Conservation (phyloP, 225 moss, liverwort and hornwort genomes). For the Rhytidiadelphus loreus region DNA sequence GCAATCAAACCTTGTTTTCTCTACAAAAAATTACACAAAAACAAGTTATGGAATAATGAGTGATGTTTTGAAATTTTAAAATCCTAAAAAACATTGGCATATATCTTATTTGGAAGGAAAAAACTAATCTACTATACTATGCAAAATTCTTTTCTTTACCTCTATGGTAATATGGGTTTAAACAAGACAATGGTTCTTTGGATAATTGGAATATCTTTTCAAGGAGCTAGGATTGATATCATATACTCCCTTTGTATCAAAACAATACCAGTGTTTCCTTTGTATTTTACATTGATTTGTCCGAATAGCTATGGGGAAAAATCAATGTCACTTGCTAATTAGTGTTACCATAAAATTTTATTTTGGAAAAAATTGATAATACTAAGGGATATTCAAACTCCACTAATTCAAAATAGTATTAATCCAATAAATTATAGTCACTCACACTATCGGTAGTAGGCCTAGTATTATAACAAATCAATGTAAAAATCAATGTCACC, state of each 20-base stretch:
- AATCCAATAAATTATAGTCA: accelerated
- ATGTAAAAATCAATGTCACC: no score
- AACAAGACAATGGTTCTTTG: neutral
- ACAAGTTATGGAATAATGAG: accelerated
- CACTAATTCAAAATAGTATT: neutral
- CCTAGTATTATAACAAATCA: no score
- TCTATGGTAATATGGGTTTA: neutral
- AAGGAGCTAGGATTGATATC: neutral
- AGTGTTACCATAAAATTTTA: neutral
- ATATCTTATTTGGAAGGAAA: no score
- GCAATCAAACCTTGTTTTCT: accelerated
- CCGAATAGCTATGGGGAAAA: accelerated
- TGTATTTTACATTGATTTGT: neutral
- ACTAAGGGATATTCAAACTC: neutral
- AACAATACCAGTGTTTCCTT: no score
- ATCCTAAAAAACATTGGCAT: neutral
- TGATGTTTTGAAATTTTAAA: neutral
- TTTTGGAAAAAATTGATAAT: neutral
- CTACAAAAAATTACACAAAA: neutral
- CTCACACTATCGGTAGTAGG: accelerated
- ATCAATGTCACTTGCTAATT: neutral
- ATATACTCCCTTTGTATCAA: no score
- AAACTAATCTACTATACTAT: neutral
- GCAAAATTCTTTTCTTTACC: neutral
- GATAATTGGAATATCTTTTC: neutral